A percentile compares a stretch with the other conserved stretches of the same genome.
phyloP scores from a whole-genome alignment of 164 flowering plant genomes.

The Magnolia sinica region DNA sequence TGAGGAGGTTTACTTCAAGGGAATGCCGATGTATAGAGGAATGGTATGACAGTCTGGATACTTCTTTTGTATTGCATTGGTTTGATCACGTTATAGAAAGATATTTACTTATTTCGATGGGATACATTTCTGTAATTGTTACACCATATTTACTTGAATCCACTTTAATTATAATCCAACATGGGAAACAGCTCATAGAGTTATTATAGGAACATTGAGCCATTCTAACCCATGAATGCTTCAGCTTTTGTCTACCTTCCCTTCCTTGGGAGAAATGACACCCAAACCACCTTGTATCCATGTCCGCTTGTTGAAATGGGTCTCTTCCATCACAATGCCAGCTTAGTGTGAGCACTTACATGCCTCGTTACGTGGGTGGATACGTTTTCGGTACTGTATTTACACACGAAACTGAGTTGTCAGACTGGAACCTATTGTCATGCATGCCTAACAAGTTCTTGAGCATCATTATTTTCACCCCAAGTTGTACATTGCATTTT shows the following conservation, averaged over 20 bases:
- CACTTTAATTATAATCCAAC: neutral
- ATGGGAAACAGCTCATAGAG: neutral
- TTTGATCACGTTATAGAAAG: neutral
- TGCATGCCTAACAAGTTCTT: neutral
- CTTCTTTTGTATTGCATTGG: neutral
- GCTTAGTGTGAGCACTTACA: neutral
- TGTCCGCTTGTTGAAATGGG: neutral
- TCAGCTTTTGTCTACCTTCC: neutral
- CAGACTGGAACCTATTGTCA: too few species aligned
- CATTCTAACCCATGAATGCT: neutral
- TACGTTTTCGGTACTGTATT: neutral
- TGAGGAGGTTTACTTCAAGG: slow-evolving; percentile 80
- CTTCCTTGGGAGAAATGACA: neutral
- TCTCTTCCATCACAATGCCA: neutral
- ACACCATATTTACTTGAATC: neutral
- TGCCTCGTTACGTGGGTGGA: neutral
- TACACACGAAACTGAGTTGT: neutral
- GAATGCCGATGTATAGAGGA: slow-evolving; percentile 88
- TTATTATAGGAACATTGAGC: neutral
- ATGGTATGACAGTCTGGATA: slow-evolving; percentile 41
- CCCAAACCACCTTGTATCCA: neutral
- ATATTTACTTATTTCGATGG: neutral
- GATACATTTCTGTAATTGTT: neutral
- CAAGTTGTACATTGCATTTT: neutral
- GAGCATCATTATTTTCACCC: neutral